Evolutionary conservation across 1,284 basidiomycete genomes (phyloP).

Genomic region (Heterobasidion occidentale): DNA sequence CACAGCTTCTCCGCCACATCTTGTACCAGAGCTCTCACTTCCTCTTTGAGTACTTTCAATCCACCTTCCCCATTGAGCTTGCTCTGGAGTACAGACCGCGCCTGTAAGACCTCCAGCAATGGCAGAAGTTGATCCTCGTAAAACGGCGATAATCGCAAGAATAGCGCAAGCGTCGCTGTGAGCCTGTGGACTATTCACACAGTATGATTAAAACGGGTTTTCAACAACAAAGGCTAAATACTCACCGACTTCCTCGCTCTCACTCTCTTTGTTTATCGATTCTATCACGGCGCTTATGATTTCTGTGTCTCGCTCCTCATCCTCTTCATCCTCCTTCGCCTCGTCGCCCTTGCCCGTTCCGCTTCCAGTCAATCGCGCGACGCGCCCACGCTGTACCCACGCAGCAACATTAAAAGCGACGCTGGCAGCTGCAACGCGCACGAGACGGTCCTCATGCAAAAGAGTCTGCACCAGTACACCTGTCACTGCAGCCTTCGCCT

Average conservation of each 20-base stretch:
- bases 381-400: constrained; percentile 51
- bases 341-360: constrained; percentile 13
- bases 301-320: constrained; percentile 82
- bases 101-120: constrained; percentile 68
- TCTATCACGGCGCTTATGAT: constrained; percentile 73
- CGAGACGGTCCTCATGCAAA: constrained; percentile 37
- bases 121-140: constrained; percentile 44
- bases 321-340: constrained; percentile 31
- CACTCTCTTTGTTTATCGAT: constrained; percentile 60
- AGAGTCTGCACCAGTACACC: constrained; percentile 43
- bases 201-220: not conserved
- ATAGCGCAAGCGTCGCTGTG: constrained; percentile 65
- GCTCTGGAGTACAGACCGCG: constrained; percentile 39
- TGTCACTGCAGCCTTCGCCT: constrained; percentile 15
- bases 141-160: constrained; percentile 62
- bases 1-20: constrained; percentile 55
- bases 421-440: constrained; percentile 76
- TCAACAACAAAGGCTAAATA: constrained; percentile 16
- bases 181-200: constrained; percentile 64
- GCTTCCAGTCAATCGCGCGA: constrained; percentile 34
- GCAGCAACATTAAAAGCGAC: constrained; percentile 72
- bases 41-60: constrained; percentile 46
- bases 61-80: constrained; percentile 37
- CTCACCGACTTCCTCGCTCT: constrained; percentile 75
- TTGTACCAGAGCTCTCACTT: constrained; percentile 50